Evolutionary conservation across 495 filamentous ascomycete genomes (phyloP).

Genomic region (Penicillium dipodomyicola): DNA sequence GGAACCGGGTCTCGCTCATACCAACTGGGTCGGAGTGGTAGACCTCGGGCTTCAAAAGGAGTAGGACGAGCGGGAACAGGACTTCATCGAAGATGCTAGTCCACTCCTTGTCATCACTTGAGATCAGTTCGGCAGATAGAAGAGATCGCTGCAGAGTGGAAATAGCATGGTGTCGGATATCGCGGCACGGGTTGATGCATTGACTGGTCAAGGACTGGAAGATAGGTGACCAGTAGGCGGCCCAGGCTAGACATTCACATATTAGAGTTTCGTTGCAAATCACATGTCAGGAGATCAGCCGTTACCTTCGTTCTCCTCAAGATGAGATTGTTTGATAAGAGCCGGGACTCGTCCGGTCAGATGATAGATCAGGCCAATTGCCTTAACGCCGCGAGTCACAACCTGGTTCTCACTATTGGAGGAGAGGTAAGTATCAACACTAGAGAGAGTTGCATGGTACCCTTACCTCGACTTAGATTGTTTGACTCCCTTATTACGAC

Average conservation of each 20-base stretch:
- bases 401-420: constrained; percentile 62
- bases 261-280: constrained; percentile 14
- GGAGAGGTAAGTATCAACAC: constrained; percentile 15
- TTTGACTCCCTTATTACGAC: constrained; percentile 52
- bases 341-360: constrained; percentile 77
- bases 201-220: constrained; percentile 84
- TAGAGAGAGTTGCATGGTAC: constrained; percentile 6
- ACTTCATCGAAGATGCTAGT: constrained; percentile 92
- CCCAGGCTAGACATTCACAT: constrained; percentile 65
- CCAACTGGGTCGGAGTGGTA: constrained; percentile 88
- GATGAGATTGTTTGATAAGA: constrained; percentile 87
- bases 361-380: constrained; percentile 74
- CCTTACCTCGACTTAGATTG: constrained; percentile 60
- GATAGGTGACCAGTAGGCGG: constrained; percentile 95
- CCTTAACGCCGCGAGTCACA: constrained; percentile 74
- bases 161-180: constrained; percentile 85
- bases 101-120: constrained; percentile 82
- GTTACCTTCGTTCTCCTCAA: constrained; percentile 80
- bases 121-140: constrained; percentile 74
- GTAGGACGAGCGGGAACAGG: constrained; percentile 87
- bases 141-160: constrained; percentile 84
- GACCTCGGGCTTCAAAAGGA: constrained; percentile 90
- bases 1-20: constrained; percentile 93
- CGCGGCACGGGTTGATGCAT: constrained; percentile 92
- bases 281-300: background rate